Percentiles rank a stretch among this genome's conserved stretches.
phyloP scores from a whole-genome alignment of 345 rosid species.

The Cochlearia excelsa region DNA sequence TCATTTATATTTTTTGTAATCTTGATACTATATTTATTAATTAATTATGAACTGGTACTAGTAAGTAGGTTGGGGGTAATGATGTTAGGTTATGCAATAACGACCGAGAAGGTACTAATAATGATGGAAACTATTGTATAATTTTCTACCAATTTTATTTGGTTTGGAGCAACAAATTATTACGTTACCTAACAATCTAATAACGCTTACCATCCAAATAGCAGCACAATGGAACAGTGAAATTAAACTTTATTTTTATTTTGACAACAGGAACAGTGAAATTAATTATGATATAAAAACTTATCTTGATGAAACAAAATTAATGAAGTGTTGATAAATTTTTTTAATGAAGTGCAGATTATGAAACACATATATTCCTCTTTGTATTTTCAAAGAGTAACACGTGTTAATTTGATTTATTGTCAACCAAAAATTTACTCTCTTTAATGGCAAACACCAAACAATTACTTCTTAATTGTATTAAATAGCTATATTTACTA shows the following conservation, averaged over 20 bases:
- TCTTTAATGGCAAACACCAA: no score
- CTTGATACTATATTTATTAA: neutral
- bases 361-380: no score
- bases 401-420: no score
- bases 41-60: slow-evolving; percentile 24
- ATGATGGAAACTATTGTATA: slow-evolving; percentile 26
- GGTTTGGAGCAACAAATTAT: slow-evolving; percentile 16
- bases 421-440: no score
- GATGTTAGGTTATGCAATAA: slow-evolving; percentile 33
- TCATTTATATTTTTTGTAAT: slow-evolving; percentile 13
- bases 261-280: no score
- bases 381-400: no score
- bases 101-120: slow-evolving; percentile 26
- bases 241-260: neutral
- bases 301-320: no score
- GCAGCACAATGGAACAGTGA: slow-evolving; percentile 1
- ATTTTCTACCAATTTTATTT: slow-evolving; percentile 22
- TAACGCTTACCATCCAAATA: slow-evolving; percentile 11
- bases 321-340: no score
- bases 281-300: no score
- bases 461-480: no score
- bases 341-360: no score
- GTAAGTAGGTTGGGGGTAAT: slow-evolving; percentile 37
- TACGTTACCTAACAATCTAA: slow-evolving; percentile 21
- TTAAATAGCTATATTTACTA: no score